These are phyloP conservation scores for Boletus huronensis DNA, from an alignment of 768 basidiomycete species.

Conservation along the genomic window DNA sequence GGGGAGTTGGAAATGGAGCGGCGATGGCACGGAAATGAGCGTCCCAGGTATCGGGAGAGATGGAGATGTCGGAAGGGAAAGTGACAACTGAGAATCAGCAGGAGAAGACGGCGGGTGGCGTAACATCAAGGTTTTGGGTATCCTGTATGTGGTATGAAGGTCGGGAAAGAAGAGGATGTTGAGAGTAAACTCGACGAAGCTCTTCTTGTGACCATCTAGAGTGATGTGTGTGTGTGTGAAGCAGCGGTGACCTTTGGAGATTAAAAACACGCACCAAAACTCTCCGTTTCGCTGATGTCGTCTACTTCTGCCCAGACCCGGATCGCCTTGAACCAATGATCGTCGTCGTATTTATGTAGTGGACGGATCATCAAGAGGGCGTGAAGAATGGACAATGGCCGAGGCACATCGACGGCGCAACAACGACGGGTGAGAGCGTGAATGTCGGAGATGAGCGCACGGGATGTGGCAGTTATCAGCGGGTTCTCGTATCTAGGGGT, in stretches of 20 bases:
- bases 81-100: slow-evolving; percentile 25
- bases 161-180: slow-evolving; percentile 75
- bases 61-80: slow-evolving; percentile 37
- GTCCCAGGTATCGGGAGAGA: slow-evolving; percentile 59
- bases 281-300: slow-evolving; percentile 74
- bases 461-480: slow-evolving; percentile 68
- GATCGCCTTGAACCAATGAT: slow-evolving; percentile 57
- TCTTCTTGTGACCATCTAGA: slow-evolving; percentile 68
- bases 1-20: slow-evolving; percentile 69
- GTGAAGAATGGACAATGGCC: slow-evolving; percentile 57
- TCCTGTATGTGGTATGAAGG: slow-evolving; percentile 48
- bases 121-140: slow-evolving; percentile 40
- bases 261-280: slow-evolving; percentile 53
- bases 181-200: slow-evolving; percentile 76
- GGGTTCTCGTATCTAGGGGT: slow-evolving; percentile 72
- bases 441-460: slow-evolving; percentile 69
- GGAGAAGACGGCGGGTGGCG: slow-evolving; percentile 32
- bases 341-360: slow-evolving; percentile 23
- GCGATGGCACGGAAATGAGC: slow-evolving; percentile 56
- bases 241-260: not conserved
- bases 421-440: slow-evolving; percentile 58
- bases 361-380: slow-evolving; percentile 47
- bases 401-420: slow-evolving; percentile 62
- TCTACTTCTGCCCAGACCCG: slow-evolving; percentile 73
- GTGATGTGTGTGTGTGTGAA: not conserved